Percentiles rank a stretch among this genome's conserved stretches.
phyloP scores from a whole-genome alignment of 2,329 filamentous ascomycete species.

The Coleophoma eucalyptorum region DNA sequence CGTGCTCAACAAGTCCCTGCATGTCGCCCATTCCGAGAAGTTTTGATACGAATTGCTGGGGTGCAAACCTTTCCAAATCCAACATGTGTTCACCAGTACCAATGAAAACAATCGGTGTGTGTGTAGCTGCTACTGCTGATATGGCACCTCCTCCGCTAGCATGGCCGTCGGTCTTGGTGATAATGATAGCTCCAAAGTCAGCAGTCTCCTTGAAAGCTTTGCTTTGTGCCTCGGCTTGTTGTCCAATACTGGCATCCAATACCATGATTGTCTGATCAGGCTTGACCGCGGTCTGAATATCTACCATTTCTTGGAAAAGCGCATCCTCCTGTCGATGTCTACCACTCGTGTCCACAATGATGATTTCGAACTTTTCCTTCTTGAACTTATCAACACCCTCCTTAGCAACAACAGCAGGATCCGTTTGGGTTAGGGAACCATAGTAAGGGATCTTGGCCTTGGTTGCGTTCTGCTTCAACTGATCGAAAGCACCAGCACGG shows the following conservation, averaged over 20 bases:
- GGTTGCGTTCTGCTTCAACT: constrained; percentile 97
- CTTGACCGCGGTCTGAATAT: constrained; percentile 86
- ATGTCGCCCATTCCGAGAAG: constrained; percentile 97
- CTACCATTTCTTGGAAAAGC: constrained; percentile 95
- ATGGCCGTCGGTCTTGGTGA: constrained; percentile 97
- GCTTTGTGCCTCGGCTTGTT: constrained; percentile 90
- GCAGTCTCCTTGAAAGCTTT: constrained; percentile 97
- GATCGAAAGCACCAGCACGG: constrained; percentile 95
- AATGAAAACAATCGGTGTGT: constrained; percentile 96
- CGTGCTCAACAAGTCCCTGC: constrained; percentile 90
- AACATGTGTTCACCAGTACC: constrained; percentile 97
- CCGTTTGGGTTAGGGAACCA: constrained; percentile 91
- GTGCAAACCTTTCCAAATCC: constrained; percentile 88
- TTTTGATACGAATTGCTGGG: constrained; percentile 90
- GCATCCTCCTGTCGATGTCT: constrained; percentile 93
- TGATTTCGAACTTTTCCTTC: constrained; percentile 96
- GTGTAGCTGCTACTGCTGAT: constrained; percentile 91
- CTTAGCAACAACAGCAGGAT: constrained; percentile 88
- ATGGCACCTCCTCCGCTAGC: constrained; percentile 96
- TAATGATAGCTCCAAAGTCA: constrained; percentile 97
- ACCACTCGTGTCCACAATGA: constrained; percentile 96
- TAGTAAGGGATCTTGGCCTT: constrained; percentile 99
- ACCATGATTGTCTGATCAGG: constrained; percentile 99
- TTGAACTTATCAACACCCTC: constrained; percentile 99
- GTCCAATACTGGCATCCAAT: constrained; percentile 91